Percentiles rank a stretch among this genome's conserved stretches.
Conservation (phyloP, 345 rosid genomes). For the Bruguiera sexangula region DNA sequence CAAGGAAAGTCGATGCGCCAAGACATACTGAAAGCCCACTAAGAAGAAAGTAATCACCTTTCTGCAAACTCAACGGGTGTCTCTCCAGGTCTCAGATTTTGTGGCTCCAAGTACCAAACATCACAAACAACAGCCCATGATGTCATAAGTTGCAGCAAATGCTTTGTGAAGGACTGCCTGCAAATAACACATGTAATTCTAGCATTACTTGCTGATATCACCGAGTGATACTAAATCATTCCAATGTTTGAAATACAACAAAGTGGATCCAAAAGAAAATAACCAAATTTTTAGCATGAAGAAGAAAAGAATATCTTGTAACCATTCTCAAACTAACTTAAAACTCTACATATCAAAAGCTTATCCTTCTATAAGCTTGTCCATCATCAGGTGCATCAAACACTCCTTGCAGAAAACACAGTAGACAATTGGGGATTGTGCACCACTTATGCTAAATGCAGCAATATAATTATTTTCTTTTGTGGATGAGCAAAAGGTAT, state of each 20-base stretch:
- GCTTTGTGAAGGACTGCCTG: conserved; percentile 98
- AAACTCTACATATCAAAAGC: neutral
- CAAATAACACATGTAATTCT: conserved; percentile 18
- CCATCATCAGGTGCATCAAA: neutral
- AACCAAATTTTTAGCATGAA: neutral
- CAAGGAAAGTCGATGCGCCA: neutral
- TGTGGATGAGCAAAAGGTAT: neutral
- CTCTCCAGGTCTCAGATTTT: conserved; percentile 77
- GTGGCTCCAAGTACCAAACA: conserved; percentile 97
- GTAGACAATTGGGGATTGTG: neutral
- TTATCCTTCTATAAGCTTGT: neutral
- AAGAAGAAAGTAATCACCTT: conserved; percentile 43
- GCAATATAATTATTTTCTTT: too few relatives aligned
- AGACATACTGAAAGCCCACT: neutral
- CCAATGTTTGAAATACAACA: neutral
- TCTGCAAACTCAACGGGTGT: conserved; percentile 95
- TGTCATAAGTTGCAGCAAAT: conserved; percentile 96
- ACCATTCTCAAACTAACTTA: neutral
- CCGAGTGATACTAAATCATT: neutral
- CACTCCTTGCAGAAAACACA: neutral
- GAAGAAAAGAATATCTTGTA: neutral
- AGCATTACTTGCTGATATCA: conserved; percentile 6
- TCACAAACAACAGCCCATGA: conserved; percentile 99
- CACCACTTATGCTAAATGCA: neutral
- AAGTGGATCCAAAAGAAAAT: neutral